These are phyloP conservation scores for Rhizopogon sp. DNA, from an alignment of 768 basidiomycete species.

Conservation along the genomic window DNA sequence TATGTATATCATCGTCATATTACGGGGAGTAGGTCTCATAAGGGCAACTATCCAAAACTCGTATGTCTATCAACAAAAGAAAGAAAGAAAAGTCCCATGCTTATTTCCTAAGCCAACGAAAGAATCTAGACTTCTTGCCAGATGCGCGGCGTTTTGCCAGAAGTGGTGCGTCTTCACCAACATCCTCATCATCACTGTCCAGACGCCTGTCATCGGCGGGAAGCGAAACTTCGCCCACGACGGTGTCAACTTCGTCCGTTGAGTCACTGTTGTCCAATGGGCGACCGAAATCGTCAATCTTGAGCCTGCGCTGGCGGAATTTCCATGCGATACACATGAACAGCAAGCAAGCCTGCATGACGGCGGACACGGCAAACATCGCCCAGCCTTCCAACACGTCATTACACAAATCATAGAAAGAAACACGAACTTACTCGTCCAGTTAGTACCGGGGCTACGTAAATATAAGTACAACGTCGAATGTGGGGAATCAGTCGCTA, in stretches of 20 bases:
- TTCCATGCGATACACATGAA: conserved; percentile 87
- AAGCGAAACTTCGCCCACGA: neutral
- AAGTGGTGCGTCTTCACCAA: neutral
- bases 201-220: too few relatives aligned
- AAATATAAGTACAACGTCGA: conserved; percentile 1
- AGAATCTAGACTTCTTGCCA: neutral
- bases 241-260: neutral
- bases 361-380: conserved; percentile 73
- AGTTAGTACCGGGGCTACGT: conserved; percentile 70
- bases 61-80: neutral
- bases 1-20: neutral
- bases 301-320: conserved; percentile 63
- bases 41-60: neutral
- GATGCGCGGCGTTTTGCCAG: neutral
- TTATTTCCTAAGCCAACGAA: neutral
- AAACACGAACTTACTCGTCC: conserved; percentile 58
- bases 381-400: conserved; percentile 57
- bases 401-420: neutral
- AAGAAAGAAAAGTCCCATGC: neutral
- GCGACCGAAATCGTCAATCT: conserved; percentile 87
- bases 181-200: neutral
- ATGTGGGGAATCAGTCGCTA: neutral
- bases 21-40: neutral
- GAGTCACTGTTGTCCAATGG: conserved; percentile 26
- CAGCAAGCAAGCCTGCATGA: conserved; percentile 80